Evolutionary conservation across 2,329 filamentous ascomycete genomes (phyloP), one percentile per base, ranked within the genome.

Genomic region (Malbranchea zuffiana): DNA sequence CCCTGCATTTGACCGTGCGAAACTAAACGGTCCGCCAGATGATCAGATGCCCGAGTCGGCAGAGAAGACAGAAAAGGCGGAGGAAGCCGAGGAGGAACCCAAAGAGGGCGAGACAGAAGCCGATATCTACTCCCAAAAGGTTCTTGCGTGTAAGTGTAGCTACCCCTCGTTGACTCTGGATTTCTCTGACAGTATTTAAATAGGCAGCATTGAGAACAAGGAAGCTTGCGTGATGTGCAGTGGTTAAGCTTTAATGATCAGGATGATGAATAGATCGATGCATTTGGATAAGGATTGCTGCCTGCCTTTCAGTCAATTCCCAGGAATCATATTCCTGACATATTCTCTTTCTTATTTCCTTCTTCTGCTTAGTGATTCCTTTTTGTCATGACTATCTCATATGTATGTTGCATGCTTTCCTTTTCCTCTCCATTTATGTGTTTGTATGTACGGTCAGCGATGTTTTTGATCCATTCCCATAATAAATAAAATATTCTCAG

Each of bases 151-250:
- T 80, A 68, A 78, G 77, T 71, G 37, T 32, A 16, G 11, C 13
- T n/a, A 8, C 15, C 5, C 16, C 8, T 12, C 18, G 6, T 7
- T 13, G 8, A 23, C 13, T n/a, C 13, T 12, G 6, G 20, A 6
- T 27, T 15, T 19, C 24, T 27, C 23, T 26, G n/a, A 19, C 32
- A 35, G 33, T 37, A 43, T 53, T 64, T 53, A 18, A 28, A 51
- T 42, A 82, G 78, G 78, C 71, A 95, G 87, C 66, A 96, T 98
- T 61, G 87, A 96, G 58, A 95, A 96, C 69, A 85, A 81, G 50
- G 90, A 98, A 60, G 72, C 80, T 32, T 98, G 90, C 60, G 60
- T 94, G 47, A 96, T 98, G 90, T 98, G 90, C 78, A 92, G 84
- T 64, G 88, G 87, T 68, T 96, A 74, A 61, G 46, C 13, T 6